Evolutionary conservation across 176 grass and related monocot species (phyloP), one percentile per base, ranked within the genome.

Genomic region (Metroxylon sagu): DNA sequence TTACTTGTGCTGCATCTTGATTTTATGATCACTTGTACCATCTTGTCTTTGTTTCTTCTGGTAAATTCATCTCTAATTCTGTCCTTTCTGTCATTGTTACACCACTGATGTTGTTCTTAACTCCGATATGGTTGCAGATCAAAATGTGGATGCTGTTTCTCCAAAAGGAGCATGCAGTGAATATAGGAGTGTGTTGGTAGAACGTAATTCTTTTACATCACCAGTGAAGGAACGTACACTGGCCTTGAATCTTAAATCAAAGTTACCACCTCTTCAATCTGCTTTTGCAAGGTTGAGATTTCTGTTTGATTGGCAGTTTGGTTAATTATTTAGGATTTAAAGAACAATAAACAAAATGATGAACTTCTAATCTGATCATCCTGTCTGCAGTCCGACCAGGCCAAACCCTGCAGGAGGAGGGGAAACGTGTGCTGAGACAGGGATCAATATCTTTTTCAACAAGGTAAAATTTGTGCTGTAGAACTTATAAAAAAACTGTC

Each of bases 91-190:
- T 14, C 35, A 12, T 43, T 43, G 12, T 43, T 43, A 14, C 7
- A 43, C 7, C 6, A 43, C 35, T 43, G 35, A 43, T 43, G 8
- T 10, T 43, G 35, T 43, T 43, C 7, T 14, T 43, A 43, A 14
- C 35, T 43, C 1, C 12, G 35, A 12, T 43, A 65, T 76, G 26
- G 25, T 72, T 83, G 76, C 60, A 92, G 75, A 92, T 78, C 73
- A 88, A 83, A 78, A 88, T 79, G 76, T 21, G 14, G 68, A 91
- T 64, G 3, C 81, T 52, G 76, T 75, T 60, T 88, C 93, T 19
- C 93, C 93, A 16, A 98, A 92, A 51, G 88, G 88, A 80, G 70
- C 81, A 73, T 85, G 93, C 77, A 85, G 74, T 77, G 93, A 98
- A 75, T 80, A 74, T 67, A 69, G 78, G 72, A 95, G 78, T 77